These are phyloP conservation scores for Hortiboletus campestris DNA, from an alignment of 768 basidiomycete species.

Conservation along the genomic window DNA sequence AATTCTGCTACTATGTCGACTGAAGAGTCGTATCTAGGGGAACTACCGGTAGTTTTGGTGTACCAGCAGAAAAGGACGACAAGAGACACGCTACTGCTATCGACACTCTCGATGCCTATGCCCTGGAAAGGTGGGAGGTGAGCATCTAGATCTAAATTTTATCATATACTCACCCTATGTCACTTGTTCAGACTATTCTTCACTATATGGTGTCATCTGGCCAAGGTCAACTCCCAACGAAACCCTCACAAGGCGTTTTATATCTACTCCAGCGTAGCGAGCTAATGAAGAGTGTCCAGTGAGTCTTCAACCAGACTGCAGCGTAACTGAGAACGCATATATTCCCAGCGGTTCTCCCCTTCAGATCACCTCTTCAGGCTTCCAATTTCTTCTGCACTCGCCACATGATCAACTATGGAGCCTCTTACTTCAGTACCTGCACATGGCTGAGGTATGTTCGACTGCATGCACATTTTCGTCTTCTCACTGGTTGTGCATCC, in stretches of 20 bases:
- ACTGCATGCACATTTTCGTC: conserved; percentile 1
- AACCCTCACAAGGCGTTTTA: conserved; percentile 81
- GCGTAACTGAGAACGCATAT: background rate
- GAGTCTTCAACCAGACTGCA: conserved; percentile 23
- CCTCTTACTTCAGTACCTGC: conserved; percentile 84
- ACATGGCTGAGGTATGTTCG: conserved; percentile 70
- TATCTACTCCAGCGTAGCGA: conserved; percentile 81
- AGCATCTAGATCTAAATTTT: conserved; percentile 14
- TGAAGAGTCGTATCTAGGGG: conserved; percentile 46
- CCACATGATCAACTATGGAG: conserved; percentile 97
- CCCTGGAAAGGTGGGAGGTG: conserved; percentile 90
- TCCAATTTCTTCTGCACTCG: conserved; percentile 93
- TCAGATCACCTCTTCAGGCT: conserved; percentile 90
- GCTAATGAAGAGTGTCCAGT: conserved; percentile 78
- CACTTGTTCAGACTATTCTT: conserved; percentile 71
- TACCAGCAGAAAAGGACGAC: conserved; percentile 64
- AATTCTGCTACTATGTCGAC: background rate
- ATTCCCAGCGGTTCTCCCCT: conserved; percentile 49
- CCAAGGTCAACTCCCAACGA: conserved; percentile 67
- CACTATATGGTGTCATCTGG: conserved; percentile 98
- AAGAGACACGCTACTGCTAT: conserved; percentile 53
- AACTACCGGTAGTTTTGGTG: conserved; percentile 79
- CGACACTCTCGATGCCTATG: conserved; percentile 73
- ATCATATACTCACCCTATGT: background rate
- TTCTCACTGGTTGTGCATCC: conserved; percentile 11